A percentile compares a stretch with the other conserved stretches of the same genome.
Evolutionary conservation across 331 rosid species (phyloP).

Genomic region (Malus hybrid): DNA sequence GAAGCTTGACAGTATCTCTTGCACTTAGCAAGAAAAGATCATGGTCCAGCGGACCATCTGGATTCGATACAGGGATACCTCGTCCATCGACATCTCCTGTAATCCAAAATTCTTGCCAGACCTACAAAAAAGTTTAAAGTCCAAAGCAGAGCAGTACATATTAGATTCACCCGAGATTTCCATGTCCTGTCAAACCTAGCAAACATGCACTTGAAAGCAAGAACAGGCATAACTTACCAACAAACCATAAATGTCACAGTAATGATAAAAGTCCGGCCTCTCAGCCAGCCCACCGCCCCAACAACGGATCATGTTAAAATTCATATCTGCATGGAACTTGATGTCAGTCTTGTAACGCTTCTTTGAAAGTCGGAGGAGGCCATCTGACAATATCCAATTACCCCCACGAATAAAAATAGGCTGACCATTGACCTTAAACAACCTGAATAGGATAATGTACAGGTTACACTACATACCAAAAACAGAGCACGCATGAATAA

Average conservation of each 20-base stretch:
- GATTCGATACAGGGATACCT: slow-evolving; percentile 74
- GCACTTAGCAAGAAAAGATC: slow-evolving; percentile 88
- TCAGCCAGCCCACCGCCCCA: slow-evolving; percentile 98
- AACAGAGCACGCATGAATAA: not conserved
- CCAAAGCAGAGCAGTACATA: slow-evolving; percentile 4
- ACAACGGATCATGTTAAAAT: slow-evolving; percentile 94
- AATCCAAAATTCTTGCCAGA: slow-evolving; percentile 99
- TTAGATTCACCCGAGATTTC: slow-evolving; percentile 1
- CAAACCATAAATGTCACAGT: slow-evolving; percentile 83
- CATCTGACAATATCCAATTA: slow-evolving; percentile 98
- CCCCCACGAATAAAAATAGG: slow-evolving; percentile 87
- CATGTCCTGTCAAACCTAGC: not conserved
- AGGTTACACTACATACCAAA: slow-evolving; percentile 6
- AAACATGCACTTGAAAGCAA: not conserved
- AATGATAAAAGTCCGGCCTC: slow-evolving; percentile 89
- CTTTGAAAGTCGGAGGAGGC: slow-evolving; percentile 75
- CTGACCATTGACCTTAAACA: slow-evolving; percentile 91
- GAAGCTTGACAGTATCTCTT: slow-evolving; percentile 89
- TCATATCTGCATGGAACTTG: slow-evolving; percentile 94
- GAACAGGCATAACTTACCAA: slow-evolving; percentile 48
- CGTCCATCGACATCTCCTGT: slow-evolving; percentile 97
- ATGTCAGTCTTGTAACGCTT: slow-evolving; percentile 79
- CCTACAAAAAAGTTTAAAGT: slow-evolving; percentile 37
- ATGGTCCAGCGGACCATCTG: slow-evolving; percentile 85
- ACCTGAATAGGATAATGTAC: slow-evolving; percentile 32